Conservation (phyloP, 2,329 filamentous ascomycete species). For the Penicillium concentricum region DNA sequence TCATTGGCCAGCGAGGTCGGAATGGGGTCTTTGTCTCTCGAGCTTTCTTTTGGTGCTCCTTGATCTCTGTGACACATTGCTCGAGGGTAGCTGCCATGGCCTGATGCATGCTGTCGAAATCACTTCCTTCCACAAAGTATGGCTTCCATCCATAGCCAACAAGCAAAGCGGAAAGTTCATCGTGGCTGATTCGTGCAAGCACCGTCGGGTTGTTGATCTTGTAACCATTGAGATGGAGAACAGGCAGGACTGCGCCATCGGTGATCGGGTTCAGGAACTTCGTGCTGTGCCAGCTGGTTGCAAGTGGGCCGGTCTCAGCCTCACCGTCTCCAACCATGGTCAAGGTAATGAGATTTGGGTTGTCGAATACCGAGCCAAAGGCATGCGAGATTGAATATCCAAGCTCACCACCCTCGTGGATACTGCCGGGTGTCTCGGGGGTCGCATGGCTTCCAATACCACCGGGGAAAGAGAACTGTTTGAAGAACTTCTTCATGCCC, state of each 20-base stretch:
- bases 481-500: constrained; percentile 75
- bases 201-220: constrained; percentile 81
- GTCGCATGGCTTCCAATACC: constrained; percentile 77
- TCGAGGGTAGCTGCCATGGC: constrained; percentile 78
- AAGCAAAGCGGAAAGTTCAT: constrained; percentile 69
- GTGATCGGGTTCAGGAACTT: constrained; percentile 79
- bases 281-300: constrained; percentile 77
- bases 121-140: constrained; percentile 76
- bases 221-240: constrained; percentile 78
- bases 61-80: constrained; percentile 68
- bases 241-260: constrained; percentile 73
- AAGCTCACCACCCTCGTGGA: constrained; percentile 78
- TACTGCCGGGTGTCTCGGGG: constrained; percentile 72
- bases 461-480: constrained; percentile 78
- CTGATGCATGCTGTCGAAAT: constrained; percentile 73
- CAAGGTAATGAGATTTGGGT: constrained; percentile 70
- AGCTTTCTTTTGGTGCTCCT: constrained; percentile 67
- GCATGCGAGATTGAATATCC: constrained; percentile 80
- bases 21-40: constrained; percentile 68
- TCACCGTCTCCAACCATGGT: constrained; percentile 81
- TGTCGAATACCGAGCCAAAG: constrained; percentile 73
- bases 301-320: constrained; percentile 75
- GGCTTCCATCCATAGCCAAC: constrained; percentile 75
- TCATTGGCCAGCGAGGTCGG: constrained; percentile 75
- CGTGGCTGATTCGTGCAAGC: constrained; percentile 69